Base-by-base conservation (phyloP, 2,329 filamentous ascomycete species). In the Pyrenochaeta sp. region DNA sequence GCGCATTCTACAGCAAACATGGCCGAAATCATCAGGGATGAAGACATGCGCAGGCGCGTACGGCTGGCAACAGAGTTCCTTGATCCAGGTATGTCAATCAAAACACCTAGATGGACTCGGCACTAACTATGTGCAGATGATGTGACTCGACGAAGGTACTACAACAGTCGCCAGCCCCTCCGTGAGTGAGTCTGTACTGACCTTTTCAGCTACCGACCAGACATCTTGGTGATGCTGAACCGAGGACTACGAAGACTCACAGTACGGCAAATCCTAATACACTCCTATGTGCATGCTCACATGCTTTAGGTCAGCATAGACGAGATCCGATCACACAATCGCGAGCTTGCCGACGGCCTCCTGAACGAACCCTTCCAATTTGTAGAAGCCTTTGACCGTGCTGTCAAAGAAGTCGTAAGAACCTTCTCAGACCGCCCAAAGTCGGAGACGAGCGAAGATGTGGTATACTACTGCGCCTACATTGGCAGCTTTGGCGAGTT, bases 401-500 rank as follows among this genome's bases (percentile, higher is more conserved):
- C 94, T 1, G 85, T 99, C 57, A 96, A 95, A 73, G 88, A 95
- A 60, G 90, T 97, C 46, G 88, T 98, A 60, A 86, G 89, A 71
- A 90, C 92, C 2, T 81, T 97, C 29, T 88, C 89, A 10, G 87
- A 90, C 67, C 87, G 90, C 35, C 86, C 91, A 2, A 84, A 89
- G 2, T 88, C 89, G 64, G 91, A 96, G 75, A 88, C 86, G 1
- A 84, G 86, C 37, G 87, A 90, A 27, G 93, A 97, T 73, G 86
- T 88, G 57, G 77, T 83, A 66, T 99, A 97, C 79, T 98, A 99
- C 75, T 97, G 95, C 71, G 95, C 95, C n/a, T 98, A 91, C 80
- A 87, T 94, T 49, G 95, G 95, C 62, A 97, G 92, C 73, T 99
- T 99, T 73, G 95, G 96, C 62, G 88, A 97, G 73, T 95, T 91